These are phyloP conservation scores for Suhomyces maxii DNA, from an alignment of 1,139 yeast species.

Conservation along the genomic window DNA sequence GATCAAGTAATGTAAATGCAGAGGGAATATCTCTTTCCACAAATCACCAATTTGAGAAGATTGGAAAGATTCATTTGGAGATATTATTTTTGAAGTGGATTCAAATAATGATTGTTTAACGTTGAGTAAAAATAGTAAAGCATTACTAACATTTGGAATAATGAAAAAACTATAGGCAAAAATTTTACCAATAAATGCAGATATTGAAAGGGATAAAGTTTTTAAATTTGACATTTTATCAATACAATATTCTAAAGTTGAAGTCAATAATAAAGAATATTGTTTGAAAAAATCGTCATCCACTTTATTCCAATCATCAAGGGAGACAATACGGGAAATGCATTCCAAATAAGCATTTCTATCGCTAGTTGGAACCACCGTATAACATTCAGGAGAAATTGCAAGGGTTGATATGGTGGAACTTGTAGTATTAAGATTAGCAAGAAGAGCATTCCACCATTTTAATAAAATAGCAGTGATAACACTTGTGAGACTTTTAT, in stretches of 20 bases:
- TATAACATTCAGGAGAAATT: constrained; percentile 6
- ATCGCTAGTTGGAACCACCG: constrained; percentile 41
- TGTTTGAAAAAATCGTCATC: constrained; percentile 23
- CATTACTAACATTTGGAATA: constrained; percentile 61
- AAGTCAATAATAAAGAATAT: constrained; percentile 39
- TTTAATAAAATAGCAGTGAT: constrained; percentile 44
- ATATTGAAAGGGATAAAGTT: constrained; percentile 55
- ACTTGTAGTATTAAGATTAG: constrained; percentile 23
- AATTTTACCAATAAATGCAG: constrained; percentile 80
- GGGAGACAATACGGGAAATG: constrained; percentile 61
- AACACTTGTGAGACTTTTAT: constrained; percentile 37
- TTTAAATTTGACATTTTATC: constrained; percentile 52
- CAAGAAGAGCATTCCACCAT: constrained; percentile 70
- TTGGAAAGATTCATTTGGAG: neutral
- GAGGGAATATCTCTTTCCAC: constrained; percentile 31
- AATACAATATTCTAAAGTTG: constrained; percentile 60
- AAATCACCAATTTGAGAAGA: constrained; percentile 9
- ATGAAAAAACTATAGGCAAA: constrained; percentile 67
- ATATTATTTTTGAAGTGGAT: constrained; percentile 8
- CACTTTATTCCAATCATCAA: constrained; percentile 59
- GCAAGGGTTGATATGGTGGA: constrained; percentile 1
- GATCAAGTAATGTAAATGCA: constrained; percentile 38
- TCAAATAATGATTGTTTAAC: constrained; percentile 47
- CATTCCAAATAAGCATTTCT: constrained; percentile 74
- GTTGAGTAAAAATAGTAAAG: constrained; percentile 60